A percentile compares a stretch with the other conserved stretches of the same genome.
Evolutionary conservation across 345 rosid genomes (phyloP).

Genomic region (Heritiera fomes): DNA sequence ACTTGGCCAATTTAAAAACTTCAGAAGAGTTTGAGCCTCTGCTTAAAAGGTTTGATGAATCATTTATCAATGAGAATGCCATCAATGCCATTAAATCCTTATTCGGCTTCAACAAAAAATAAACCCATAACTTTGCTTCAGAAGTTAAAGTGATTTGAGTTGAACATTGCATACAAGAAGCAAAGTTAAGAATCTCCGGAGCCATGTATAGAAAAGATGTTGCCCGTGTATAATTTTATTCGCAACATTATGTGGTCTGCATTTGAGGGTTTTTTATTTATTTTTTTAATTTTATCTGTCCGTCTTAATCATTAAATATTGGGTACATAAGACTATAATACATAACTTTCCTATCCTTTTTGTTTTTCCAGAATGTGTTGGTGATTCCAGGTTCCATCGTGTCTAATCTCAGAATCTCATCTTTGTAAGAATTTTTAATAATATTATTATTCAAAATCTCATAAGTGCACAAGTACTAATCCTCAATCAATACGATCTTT

Average conservation of each 20-base stretch:
- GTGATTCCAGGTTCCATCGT: neutral
- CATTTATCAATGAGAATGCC: constrained; percentile 93
- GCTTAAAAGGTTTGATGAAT: constrained; percentile 82
- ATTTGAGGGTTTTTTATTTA: no score
- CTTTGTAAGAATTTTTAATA: no score
- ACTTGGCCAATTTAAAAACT: constrained; percentile 59
- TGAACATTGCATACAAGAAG: neutral
- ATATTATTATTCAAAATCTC: no score
- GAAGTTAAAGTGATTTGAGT: neutral
- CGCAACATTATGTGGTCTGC: neutral
- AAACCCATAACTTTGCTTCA: constrained; percentile 34
- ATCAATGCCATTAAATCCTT: constrained; percentile 88
- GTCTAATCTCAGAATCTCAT: neutral
- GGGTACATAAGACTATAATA: neutral
- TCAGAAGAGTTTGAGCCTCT: constrained; percentile 66
- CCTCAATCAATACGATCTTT: no score
- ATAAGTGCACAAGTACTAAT: no score
- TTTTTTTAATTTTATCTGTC: neutral
- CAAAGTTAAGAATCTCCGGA: neutral
- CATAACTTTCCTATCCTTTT: no score
- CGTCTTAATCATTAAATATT: neutral
- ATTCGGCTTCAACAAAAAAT: constrained; percentile 81
- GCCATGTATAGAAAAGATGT: neutral
- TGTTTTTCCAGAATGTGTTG: neutral
- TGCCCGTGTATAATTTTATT: constrained; percentile 14